Evolutionary conservation across 164 flowering plant species (phyloP).

Genomic region (Stephania japonica): DNA sequence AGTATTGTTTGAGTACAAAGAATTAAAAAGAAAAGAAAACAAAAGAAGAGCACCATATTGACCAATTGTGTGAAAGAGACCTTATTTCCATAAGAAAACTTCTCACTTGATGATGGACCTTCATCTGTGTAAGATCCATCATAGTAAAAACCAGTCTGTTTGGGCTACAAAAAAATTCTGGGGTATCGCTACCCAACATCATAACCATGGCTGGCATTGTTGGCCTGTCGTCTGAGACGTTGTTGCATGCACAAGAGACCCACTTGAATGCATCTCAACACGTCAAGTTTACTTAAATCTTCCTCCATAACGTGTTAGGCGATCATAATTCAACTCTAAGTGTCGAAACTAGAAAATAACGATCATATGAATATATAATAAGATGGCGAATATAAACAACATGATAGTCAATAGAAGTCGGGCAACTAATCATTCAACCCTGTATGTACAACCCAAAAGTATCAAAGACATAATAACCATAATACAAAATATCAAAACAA

Average conservation of each 20-base stretch:
- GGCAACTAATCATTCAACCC: no score
- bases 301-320: background rate
- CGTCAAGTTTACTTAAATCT: background rate
- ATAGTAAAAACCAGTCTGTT: slow-evolving; percentile 22
- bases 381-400: no score
- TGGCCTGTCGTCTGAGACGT: slow-evolving; percentile 1
- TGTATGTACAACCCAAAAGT: no score
- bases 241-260: slow-evolving; percentile 8
- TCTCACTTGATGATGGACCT: slow-evolving; percentile 3
- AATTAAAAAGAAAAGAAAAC: no score
- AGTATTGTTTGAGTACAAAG: no score
- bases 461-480: no score
- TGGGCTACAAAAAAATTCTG: slow-evolving; percentile 18
- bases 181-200: background rate
- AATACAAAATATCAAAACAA: no score
- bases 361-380: no score
- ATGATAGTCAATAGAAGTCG: no score
- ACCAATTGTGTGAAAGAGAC: slow-evolving; percentile 7
- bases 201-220: slow-evolving; percentile 4
- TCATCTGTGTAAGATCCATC: slow-evolving; percentile 1
- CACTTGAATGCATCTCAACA: slow-evolving; percentile 7
- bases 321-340: no score
- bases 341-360: no score
- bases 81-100: background rate
- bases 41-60: slow-evolving; percentile 1